phyloP scores from a whole-genome alignment of 164 flowering plant genomes.

The Stephania japonica region DNA sequence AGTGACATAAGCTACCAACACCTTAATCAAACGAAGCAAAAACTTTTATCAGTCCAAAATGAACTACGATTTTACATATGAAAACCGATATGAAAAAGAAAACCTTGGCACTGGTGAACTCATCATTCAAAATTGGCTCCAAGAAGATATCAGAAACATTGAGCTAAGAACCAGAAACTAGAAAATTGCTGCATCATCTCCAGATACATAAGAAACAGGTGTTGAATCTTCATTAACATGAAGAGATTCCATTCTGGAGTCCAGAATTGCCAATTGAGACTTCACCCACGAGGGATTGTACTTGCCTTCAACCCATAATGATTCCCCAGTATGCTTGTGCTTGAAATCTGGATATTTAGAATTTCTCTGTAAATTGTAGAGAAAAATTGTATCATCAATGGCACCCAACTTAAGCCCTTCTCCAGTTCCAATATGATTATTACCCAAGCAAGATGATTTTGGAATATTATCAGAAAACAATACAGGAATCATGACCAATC shows the following conservation, averaged over 20 bases:
- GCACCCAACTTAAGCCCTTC: background rate
- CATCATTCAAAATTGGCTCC: conserved; percentile 3
- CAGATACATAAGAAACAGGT: conserved; percentile 21
- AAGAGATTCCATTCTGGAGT: conserved; percentile 57
- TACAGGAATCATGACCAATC: too few species aligned
- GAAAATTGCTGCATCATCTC: conserved; percentile 32
- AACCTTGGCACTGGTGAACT: conserved; percentile 2
- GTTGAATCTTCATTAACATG: conserved; percentile 28
- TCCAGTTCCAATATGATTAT: background rate
- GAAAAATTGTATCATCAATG: background rate
- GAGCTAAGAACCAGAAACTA: conserved; percentile 17
- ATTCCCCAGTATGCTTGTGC: conserved; percentile 94
- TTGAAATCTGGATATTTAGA: conserved; percentile 92
- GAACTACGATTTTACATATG: conserved; percentile 2
- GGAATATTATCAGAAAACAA: too few species aligned
- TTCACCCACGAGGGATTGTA: conserved; percentile 84
- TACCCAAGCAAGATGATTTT: background rate
- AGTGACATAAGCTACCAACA: conserved; percentile 2
- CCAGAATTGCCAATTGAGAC: conserved; percentile 70
- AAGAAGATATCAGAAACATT: conserved; percentile 1
- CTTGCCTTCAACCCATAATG: conserved; percentile 83
- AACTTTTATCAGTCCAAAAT: background rate
- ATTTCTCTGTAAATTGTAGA: conserved; percentile 44
- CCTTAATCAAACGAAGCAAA: conserved; percentile 12
- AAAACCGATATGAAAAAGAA: background rate